Base-by-base conservation (phyloP, 495 filamentous ascomycete species). In the Extremus antarcticus region DNA sequence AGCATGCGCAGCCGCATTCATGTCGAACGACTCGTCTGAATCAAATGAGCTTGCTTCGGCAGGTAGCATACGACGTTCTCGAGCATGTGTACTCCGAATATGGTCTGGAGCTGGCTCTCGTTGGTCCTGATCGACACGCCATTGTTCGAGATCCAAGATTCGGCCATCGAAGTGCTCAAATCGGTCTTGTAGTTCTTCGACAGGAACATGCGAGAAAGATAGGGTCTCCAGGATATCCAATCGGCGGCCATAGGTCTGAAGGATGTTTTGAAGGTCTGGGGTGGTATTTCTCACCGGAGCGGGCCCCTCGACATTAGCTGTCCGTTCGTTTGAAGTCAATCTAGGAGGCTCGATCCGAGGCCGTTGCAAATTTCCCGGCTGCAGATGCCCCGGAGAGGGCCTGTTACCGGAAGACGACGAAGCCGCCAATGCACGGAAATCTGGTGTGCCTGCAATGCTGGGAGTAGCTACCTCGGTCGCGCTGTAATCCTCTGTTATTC, bases 131-230 rank as follows among this genome's bases (percentile, higher is more conserved):
- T 85, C 80, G 19, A 76, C 74, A 15, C 82, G 66, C 39, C 79
- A 74, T n/a, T 72, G 70, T 64, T 85, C 82, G 15, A 85, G 70
- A 4, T 87, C 82, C 15, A 74, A 71, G 4, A 85, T 65, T 47
- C 80, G 74, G 7, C 71, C 69, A 47, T 85, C 83, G 21, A 74
- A 51, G n/a, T 72, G 59, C 0, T 84, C 82, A 65, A 80, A 71
- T 32, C 71, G 75, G 20, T 82, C 78, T 38, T 79, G 69, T 40
- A 83, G 71, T 21, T 76, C 76, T n/a, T 86, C 82, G 48, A 78
- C 68, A 24, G 71, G 67, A 38, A 71, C 69, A 47, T 77, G 70
- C 10, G 76, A 75, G 59, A 84, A 80, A 0, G 81, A 85, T 0
- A 70, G 68, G 56, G 70, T 81, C 65, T 87, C 83, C 4, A 85